Evolutionary conservation across 169 alveolate species (phyloP).

Genomic region (Besnoitia besnoiti): DNA sequence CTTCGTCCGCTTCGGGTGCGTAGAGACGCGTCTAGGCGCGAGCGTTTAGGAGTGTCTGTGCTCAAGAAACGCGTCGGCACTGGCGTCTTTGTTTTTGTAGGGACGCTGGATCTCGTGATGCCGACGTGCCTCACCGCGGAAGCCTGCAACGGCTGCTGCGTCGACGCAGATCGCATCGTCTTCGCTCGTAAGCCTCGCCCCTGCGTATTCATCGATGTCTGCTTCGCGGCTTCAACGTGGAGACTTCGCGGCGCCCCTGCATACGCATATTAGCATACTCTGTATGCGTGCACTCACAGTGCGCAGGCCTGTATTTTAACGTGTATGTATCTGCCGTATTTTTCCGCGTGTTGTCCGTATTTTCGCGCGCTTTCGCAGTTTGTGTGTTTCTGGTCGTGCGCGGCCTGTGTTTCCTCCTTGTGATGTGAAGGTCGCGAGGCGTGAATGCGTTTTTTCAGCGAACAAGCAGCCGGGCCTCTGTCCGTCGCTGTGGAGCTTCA

Average conservation of each 20-base stretch:
- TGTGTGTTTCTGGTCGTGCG: background rate
- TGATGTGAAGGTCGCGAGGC: background rate
- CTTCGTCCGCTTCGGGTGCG: no score
- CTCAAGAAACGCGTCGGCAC: no score
- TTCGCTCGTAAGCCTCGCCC: slow-evolving; percentile 23
- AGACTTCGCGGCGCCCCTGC: no score
- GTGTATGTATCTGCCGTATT: no score
- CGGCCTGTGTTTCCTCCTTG: background rate
- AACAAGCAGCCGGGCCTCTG: slow-evolving; percentile 27
- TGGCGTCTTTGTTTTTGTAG: background rate
- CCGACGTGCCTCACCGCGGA: background rate
- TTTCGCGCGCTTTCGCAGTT: background rate
- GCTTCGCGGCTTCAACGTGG: no score
- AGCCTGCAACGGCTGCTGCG: slow-evolving; percentile 33
- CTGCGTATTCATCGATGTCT: no score
- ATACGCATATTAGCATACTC: no score
- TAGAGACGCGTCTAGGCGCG: no score
- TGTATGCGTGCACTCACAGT: background rate
- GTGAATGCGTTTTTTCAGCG: background rate
- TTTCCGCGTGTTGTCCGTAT: background rate
- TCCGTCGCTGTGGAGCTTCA: slow-evolving; percentile 15
- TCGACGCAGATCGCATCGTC: slow-evolving; percentile 7
- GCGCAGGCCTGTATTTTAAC: background rate
- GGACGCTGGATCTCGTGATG: slow-evolving; percentile 22
- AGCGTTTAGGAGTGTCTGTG: no score